phyloP scores from a whole-genome alignment of 108 stramenopile species.

The Mediolabrus comicus region DNA sequence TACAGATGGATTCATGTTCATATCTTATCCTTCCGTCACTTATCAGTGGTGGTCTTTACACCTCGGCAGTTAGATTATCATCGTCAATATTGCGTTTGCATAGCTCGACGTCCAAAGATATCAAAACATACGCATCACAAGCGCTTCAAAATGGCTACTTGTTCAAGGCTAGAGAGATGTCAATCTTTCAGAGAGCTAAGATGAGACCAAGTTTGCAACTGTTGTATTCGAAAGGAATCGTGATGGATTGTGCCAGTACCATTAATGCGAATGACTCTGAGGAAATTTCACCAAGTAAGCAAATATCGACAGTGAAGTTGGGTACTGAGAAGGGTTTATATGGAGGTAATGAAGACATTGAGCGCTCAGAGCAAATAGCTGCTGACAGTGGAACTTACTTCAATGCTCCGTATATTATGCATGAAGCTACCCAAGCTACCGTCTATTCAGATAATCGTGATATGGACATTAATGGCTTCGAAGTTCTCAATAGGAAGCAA shows the following conservation, averaged over 20 bases:
- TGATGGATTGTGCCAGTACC: slow-evolving; percentile 71
- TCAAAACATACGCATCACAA: slow-evolving; percentile 56
- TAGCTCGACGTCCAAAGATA: slow-evolving; percentile 54
- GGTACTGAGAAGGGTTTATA: slow-evolving; percentile 66
- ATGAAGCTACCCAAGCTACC: slow-evolving; percentile 10
- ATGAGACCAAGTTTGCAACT: slow-evolving; percentile 64
- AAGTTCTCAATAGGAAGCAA: slow-evolving; percentile 32
- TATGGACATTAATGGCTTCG: slow-evolving; percentile 51
- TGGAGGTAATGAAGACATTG: slow-evolving; percentile 60
- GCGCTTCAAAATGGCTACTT: slow-evolving; percentile 62
- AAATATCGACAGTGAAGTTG: slow-evolving; percentile 16
- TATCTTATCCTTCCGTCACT: slow-evolving; percentile 67
- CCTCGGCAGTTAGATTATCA: slow-evolving; percentile 56
- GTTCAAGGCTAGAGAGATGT: slow-evolving; percentile 73
- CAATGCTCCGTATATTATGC: slow-evolving; percentile 57
- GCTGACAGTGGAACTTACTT: slow-evolving; percentile 53
- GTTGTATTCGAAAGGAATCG: slow-evolving; percentile 62
- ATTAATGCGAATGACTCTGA: slow-evolving; percentile 44
- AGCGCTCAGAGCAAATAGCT: slow-evolving; percentile 58
- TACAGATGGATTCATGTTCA: slow-evolving; percentile 78
- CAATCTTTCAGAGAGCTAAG: slow-evolving; percentile 63
- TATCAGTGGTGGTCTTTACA: slow-evolving; percentile 67
- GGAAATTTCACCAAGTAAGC: slow-evolving; percentile 2
- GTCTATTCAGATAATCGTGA: slow-evolving; percentile 68
- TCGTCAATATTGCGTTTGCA: slow-evolving; percentile 62